phyloP scores from a whole-genome alignment of 805 yeast species.

The Spathaspora hagerdaliae region DNA sequence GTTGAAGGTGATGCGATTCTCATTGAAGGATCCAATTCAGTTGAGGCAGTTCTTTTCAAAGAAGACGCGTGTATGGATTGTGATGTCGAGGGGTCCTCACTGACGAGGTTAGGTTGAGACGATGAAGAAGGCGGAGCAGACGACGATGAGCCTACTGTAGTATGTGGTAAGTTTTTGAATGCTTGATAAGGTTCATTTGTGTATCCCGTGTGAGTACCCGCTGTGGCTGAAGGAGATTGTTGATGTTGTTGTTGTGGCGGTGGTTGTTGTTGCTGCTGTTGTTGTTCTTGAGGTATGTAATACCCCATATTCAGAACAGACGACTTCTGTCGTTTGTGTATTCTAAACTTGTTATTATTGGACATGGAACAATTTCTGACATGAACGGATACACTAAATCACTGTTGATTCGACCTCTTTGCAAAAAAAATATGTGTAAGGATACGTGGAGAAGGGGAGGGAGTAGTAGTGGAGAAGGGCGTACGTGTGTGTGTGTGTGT shows the following conservation, averaged over 20 bases:
- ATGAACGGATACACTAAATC: neutral
- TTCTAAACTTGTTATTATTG: slow-evolving; percentile 13
- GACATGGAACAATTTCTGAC: neutral
- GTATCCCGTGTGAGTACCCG: slow-evolving; percentile 1
- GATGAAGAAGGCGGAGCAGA: slow-evolving; percentile 2
- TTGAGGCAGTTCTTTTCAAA: slow-evolving; percentile 7
- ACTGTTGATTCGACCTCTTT: too few species aligned
- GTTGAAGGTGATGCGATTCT: neutral
- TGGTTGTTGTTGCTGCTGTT: slow-evolving; percentile 6
- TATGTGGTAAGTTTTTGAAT: neutral
- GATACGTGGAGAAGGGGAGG: too few species aligned
- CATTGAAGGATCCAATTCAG: slow-evolving; percentile 3
- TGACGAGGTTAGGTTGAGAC: neutral
- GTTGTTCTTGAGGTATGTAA: slow-evolving; percentile 15
- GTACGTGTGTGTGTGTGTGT: too few species aligned
- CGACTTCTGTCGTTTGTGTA: slow-evolving; percentile 37
- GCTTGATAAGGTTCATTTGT: slow-evolving; percentile 10
- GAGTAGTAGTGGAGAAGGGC: too few species aligned
- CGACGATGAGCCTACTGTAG: too few species aligned
- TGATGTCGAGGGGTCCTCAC: neutral
- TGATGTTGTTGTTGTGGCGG: slow-evolving; percentile 3
- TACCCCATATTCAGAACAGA: slow-evolving; percentile 27
- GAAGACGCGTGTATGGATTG: slow-evolving; percentile 6
- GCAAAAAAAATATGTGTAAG: too few species aligned
- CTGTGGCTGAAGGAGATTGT: slow-evolving; percentile 1